Conservation (phyloP, 73 alveolate species). For the Paramecium octaurelia region DNA sequence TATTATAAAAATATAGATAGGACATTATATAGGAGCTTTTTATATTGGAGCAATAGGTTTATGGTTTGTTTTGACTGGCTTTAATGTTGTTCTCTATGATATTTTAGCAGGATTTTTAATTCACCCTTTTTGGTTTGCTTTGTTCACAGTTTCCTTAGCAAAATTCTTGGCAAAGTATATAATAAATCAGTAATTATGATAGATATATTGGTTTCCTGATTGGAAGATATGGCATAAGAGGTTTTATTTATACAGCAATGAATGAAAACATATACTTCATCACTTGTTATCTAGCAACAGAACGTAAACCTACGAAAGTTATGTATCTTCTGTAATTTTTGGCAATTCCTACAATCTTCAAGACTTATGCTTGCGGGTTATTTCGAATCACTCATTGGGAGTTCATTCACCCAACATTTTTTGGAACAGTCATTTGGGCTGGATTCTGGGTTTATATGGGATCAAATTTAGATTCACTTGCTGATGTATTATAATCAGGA, state of each 20-base stretch:
- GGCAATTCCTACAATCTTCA: slow-evolving; percentile 32
- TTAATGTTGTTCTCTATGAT: slow-evolving; percentile 42
- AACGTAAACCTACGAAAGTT: slow-evolving; percentile 27
- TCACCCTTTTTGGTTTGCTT: slow-evolving; percentile 26
- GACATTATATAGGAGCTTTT: not conserved
- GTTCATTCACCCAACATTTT: not conserved
- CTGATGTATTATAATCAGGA: slow-evolving; percentile 33
- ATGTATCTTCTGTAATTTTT: slow-evolving; percentile 29
- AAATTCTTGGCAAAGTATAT: slow-evolving; percentile 30
- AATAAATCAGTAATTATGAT: not conserved
- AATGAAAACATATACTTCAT: slow-evolving; percentile 29
- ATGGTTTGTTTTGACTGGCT: slow-evolving; percentile 51
- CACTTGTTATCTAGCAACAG: slow-evolving; percentile 31
- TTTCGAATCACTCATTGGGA: slow-evolving; percentile 36
- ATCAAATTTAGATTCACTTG: not conserved
- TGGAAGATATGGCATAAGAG: slow-evolving; percentile 18
- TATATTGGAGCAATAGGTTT: slow-evolving; percentile 11
- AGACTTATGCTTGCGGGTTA: slow-evolving; percentile 45
- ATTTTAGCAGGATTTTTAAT: slow-evolving; percentile 32
- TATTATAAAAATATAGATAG: not conserved
- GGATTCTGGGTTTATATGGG: slow-evolving; percentile 50
- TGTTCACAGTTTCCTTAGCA: slow-evolving; percentile 1
- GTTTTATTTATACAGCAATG: slow-evolving; percentile 42
- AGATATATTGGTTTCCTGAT: slow-evolving; percentile 13
- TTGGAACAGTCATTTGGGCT: slow-evolving; percentile 40